Base-by-base conservation (phyloP, 2,329 filamentous ascomycete genomes). In the Exophiala viscosa region DNA sequence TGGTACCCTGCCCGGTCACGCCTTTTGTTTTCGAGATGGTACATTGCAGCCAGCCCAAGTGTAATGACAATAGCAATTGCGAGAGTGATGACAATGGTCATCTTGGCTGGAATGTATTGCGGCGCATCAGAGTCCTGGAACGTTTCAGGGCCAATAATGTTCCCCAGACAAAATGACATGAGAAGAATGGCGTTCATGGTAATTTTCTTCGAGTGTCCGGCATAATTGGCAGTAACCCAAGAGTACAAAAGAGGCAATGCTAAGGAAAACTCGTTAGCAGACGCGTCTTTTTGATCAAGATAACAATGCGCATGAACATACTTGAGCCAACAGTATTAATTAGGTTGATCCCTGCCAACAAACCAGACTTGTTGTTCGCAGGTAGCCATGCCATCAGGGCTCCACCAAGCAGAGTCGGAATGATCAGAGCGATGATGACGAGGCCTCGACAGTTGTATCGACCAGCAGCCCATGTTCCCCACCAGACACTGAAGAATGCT, bases 181-280 rank as follows among this genome's bases (percentile, higher is more conserved):
- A 76, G 65, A 7, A 73, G 62, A n/a, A 78, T 59, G 0, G 74
- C 75, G 36, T 74, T 76, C 43, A 73, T 69, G 1, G 73, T 75
- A 18, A 75, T 72, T 54, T 77, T 77, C 65, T 78, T 78, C 1
- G 74, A 74, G 50, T 78, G 73, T 0, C 75, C 74, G 7, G 71
- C 73, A 3, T 73, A 28, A 4, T 28, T 28, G 5, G 23, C 23
- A 28, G 23, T 28, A 5, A 28, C 2, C 23, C 23, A 28, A 4
- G 23, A 28, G 23, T 28, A 28, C 3, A 28, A 28, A 28, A 28
- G 23, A 28, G 23, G 3, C 3, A 28, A 28, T 28, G 23, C 23
- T 28, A 4, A 28, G 23, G 20, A 28, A n/a, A n/a, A 28, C 3
- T 28, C 23, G 23, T 28, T 1, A 28, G 23, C 23, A 28, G 23